Conservation (phyloP, 768 basidiomycete genomes). For the Boletus insuetus region DNA sequence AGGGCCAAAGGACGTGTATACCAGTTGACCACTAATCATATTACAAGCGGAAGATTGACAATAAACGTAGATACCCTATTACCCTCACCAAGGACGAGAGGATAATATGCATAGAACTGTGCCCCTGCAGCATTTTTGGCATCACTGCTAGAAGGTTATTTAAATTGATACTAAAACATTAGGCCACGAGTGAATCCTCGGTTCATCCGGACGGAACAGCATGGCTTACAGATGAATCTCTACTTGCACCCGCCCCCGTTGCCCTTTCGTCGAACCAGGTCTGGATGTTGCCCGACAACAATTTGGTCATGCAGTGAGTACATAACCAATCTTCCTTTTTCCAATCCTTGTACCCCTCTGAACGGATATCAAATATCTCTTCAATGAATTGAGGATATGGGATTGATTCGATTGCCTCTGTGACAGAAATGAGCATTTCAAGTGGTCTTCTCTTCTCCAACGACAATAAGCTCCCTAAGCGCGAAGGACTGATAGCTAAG, state of each 20-base stretch:
- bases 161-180: background rate
- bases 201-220: background rate
- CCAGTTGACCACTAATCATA: constrained; percentile 16
- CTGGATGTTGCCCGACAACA: constrained; percentile 15
- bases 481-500: background rate
- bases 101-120: background rate
- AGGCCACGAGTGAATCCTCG: background rate
- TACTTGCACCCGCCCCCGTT: background rate
- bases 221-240: background rate
- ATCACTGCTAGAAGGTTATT: background rate
- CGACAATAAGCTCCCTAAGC: constrained; percentile 3
- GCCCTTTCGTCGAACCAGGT: constrained; percentile 11
- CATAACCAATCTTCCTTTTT: constrained; percentile 33
- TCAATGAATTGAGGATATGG: constrained; percentile 10
- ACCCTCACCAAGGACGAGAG: background rate
- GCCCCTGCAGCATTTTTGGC: too few species aligned
- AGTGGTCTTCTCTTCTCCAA: constrained; percentile 4
- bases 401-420: constrained; percentile 1
- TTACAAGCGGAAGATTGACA: constrained; percentile 1
- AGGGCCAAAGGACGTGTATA: constrained; percentile 20
- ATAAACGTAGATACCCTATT: background rate
- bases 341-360: constrained; percentile 25
- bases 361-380: constrained; percentile 20
- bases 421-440: constrained; percentile 2
- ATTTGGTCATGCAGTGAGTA: constrained; percentile 23